These are phyloP conservation scores for Rhizopogon sp. DNA, from an alignment of 768 basidiomycete species.

Conservation along the genomic window DNA sequence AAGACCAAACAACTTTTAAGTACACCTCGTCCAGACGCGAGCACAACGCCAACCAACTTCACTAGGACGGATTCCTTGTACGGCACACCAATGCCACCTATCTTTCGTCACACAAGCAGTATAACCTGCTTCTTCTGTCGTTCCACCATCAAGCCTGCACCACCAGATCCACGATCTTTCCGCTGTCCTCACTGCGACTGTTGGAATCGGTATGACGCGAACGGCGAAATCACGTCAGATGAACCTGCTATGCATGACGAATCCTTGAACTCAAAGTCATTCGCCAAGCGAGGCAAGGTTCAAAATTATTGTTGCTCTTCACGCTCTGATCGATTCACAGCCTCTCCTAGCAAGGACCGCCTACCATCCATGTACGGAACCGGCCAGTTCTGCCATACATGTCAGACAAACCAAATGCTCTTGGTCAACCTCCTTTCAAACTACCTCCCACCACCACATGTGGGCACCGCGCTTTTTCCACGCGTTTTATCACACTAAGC, in stretches of 20 bases:
- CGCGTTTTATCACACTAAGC: slow-evolving; percentile 5
- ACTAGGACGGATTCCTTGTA: background rate
- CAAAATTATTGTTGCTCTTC: background rate
- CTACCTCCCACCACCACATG: slow-evolving; percentile 78
- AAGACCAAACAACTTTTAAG: background rate
- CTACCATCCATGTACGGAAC: slow-evolving; percentile 55
- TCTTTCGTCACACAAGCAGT: slow-evolving; percentile 51
- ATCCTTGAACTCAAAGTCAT: slow-evolving; percentile 60
- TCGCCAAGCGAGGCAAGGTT: slow-evolving; percentile 63
- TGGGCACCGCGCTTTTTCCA: slow-evolving; percentile 32
- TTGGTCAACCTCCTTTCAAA: slow-evolving; percentile 83
- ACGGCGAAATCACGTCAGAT: slow-evolving; percentile 77
- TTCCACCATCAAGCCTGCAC: slow-evolving; percentile 33
- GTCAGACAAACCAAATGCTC: slow-evolving; percentile 90
- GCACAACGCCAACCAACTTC: background rate
- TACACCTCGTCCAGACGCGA: background rate
- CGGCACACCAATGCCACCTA: slow-evolving; percentile 13
- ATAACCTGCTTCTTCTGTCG: slow-evolving; percentile 74
- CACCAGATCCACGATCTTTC: slow-evolving; percentile 51
- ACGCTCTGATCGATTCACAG: slow-evolving; percentile 29
- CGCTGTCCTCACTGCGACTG: slow-evolving; percentile 64
- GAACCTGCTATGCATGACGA: slow-evolving; percentile 89
- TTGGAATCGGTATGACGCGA: slow-evolving; percentile 68
- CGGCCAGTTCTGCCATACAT: slow-evolving; percentile 78
- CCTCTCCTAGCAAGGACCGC: slow-evolving; percentile 63